Evolutionary conservation across 306 rosid genomes (phyloP).

Genomic region (Canavalia gladiata): DNA sequence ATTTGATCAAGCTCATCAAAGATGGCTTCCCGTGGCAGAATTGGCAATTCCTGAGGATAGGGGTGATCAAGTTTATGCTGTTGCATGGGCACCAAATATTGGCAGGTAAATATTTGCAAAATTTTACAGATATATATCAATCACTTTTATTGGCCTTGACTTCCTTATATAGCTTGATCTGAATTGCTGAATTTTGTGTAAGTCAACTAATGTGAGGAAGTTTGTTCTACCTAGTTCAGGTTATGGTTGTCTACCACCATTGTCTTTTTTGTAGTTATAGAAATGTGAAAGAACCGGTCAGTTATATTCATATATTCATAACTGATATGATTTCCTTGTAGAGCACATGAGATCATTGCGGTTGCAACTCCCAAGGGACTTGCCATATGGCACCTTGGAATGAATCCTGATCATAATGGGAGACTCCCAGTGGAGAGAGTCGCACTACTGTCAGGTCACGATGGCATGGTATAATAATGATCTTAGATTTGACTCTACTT

Average conservation of each 20-base stretch:
- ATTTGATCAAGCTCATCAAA: slow-evolving; percentile 93
- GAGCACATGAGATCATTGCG: slow-evolving; percentile 84
- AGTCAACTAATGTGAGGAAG: slow-evolving; percentile 22
- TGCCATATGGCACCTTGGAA: slow-evolving; percentile 88
- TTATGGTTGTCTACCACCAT: slow-evolving; percentile 15
- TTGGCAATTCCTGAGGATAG: slow-evolving; percentile 73
- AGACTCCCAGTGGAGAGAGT: slow-evolving; percentile 81
- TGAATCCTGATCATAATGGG: slow-evolving; percentile 75
- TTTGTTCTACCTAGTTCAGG: slow-evolving; percentile 20
- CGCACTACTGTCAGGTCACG: slow-evolving; percentile 74
- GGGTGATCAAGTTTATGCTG: slow-evolving; percentile 76
- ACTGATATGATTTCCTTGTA: slow-evolving; percentile 49
- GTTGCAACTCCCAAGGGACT: slow-evolving; percentile 81
- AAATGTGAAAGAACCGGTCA: slow-evolving; percentile 7
- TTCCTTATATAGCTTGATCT: not conserved
- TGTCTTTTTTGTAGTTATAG: slow-evolving; percentile 29
- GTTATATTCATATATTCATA: not conserved
- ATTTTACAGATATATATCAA: slow-evolving; percentile 16
- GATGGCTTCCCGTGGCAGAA: slow-evolving; percentile 99
- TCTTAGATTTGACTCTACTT: slow-evolving; percentile 15
- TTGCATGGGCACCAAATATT: slow-evolving; percentile 94
- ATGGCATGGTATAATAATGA: slow-evolving; percentile 69
- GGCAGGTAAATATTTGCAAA: slow-evolving; percentile 73
- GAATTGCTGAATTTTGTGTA: slow-evolving; percentile 35
- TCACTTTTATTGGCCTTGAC: slow-evolving; percentile 3